Evolutionary conservation across 352 stramenopile genomes (phyloP).

Genomic region (Pythium coloratum): DNA sequence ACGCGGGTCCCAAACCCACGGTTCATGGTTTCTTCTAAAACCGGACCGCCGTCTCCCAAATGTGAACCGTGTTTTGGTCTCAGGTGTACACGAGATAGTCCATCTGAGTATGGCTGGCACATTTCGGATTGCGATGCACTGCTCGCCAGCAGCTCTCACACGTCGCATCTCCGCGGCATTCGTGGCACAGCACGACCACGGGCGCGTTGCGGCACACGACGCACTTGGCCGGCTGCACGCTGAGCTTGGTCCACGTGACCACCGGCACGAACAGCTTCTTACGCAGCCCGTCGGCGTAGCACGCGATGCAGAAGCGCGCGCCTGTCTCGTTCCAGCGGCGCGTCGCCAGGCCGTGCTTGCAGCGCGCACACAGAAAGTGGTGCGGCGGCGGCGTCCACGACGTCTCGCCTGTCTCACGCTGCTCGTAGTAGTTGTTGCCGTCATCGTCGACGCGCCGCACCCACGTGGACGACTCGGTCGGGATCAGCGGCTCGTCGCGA

Average conservation of each 20-base stretch:
- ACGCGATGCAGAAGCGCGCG: constrained; percentile 57
- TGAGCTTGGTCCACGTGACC: constrained; percentile 59
- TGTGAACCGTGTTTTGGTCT: not conserved
- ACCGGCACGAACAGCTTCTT: constrained; percentile 11
- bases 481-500: constrained; percentile 48
- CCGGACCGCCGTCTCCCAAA: not conserved
- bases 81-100: constrained; percentile 32
- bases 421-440: constrained; percentile 51
- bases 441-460: constrained; percentile 49
- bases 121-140: constrained; percentile 41
- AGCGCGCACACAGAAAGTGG: constrained; percentile 55
- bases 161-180: constrained; percentile 52
- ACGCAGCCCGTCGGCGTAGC: constrained; percentile 41
- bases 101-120: constrained; percentile 32
- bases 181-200: constrained; percentile 49
- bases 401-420: constrained; percentile 40
- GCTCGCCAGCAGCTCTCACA: constrained; percentile 51
- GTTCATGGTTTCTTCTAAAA: constrained; percentile 4
- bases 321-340: constrained; percentile 47
- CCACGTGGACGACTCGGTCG: constrained; percentile 66
- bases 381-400: constrained; percentile 50
- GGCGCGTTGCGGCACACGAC: constrained; percentile 53
- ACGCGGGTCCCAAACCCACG: not conserved
- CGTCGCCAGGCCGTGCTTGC: constrained; percentile 55
- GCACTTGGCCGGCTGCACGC: constrained; percentile 52